Evolutionary conservation across 345 rosid genomes (phyloP).

Genomic region (Nasturtium officinale): DNA sequence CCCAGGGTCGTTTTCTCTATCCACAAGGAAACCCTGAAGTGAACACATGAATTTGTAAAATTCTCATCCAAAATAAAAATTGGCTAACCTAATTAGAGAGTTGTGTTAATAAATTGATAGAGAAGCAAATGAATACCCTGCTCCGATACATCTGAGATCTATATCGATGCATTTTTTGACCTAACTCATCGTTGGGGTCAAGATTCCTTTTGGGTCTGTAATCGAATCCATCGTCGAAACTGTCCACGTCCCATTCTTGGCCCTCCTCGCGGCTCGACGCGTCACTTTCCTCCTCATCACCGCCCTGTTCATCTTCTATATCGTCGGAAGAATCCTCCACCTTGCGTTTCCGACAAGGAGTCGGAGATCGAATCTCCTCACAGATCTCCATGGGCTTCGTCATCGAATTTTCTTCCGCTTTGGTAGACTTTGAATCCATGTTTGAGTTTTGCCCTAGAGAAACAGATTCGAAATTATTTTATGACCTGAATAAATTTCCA

Average conservation of each 20-base stretch:
- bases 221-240: constrained; percentile 12
- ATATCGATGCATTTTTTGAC: constrained; percentile 16
- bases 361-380: not conserved
- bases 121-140: not conserved
- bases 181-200: constrained; percentile 11
- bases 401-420: no score
- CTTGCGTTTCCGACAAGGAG: no score
- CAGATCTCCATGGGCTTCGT: not conserved
- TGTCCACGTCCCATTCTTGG: constrained; percentile 35
- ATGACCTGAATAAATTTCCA: no score
- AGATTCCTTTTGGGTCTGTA: constrained; percentile 11
- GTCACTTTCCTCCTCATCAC: not conserved
- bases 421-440: no score
- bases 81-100: no score
- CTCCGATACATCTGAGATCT: constrained; percentile 12
- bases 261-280: constrained; percentile 15
- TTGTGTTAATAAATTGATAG: no score
- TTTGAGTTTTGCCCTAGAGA: no score
- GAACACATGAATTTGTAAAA: no score
- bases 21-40: constrained; percentile 18
- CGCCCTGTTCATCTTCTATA: not conserved
- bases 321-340: not conserved
- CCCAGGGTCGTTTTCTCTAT: not conserved
- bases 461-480: no score
- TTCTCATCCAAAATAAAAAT: no score